A percentile compares a stretch with the other conserved stretches of the same genome.
Evolutionary conservation across 352 stramenopile genomes (phyloP).

Genomic region (Thalassiosira pacifica): DNA sequence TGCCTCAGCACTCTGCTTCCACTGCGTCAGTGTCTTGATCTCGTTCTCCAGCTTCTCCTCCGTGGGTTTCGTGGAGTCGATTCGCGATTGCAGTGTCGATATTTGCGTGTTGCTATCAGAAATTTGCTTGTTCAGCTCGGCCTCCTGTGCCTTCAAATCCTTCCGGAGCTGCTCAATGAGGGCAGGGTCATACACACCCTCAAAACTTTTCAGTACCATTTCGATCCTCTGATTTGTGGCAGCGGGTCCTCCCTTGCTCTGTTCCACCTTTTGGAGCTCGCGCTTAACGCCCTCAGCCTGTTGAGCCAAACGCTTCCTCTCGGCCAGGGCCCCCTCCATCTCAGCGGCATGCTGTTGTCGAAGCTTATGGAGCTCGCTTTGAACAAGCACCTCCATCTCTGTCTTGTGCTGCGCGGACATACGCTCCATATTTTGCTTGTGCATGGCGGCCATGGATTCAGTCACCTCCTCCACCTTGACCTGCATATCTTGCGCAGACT

Average conservation of each 20-base stretch:
- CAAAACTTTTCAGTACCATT: conserved; percentile 47
- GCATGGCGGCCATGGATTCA: conserved; percentile 6
- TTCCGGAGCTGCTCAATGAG: conserved; percentile 37
- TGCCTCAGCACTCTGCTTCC: conserved; percentile 49
- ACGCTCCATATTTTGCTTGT: conserved; percentile 41
- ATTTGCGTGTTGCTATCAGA: conserved; percentile 36
- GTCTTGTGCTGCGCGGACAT: conserved; percentile 34
- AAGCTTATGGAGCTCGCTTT: conserved; percentile 38
- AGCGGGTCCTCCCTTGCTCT: conserved; percentile 7
- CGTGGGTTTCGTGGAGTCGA: conserved; percentile 36
- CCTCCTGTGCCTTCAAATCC: conserved; percentile 35
- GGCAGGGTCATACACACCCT: conserved; percentile 45
- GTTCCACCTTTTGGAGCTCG: conserved; percentile 27
- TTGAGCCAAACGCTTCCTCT: neutral
- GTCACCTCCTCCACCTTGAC: conserved; percentile 40
- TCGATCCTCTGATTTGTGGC: conserved; percentile 53
- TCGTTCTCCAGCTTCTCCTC: conserved; percentile 46
- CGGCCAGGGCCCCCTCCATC: conserved; percentile 28
- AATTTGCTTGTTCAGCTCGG: conserved; percentile 45
- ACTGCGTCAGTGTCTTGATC: conserved; percentile 41
- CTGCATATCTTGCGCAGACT: conserved; percentile 19
- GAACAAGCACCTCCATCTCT: conserved; percentile 36
- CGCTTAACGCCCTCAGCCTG: conserved; percentile 24
- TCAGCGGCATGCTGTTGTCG: conserved; percentile 36
- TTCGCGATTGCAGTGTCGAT: conserved; percentile 35